Percentiles rank a stretch among this genome's conserved stretches.
Evolutionary conservation across 495 filamentous ascomycete species (phyloP).

Genomic region (Aspergillus leporis): DNA sequence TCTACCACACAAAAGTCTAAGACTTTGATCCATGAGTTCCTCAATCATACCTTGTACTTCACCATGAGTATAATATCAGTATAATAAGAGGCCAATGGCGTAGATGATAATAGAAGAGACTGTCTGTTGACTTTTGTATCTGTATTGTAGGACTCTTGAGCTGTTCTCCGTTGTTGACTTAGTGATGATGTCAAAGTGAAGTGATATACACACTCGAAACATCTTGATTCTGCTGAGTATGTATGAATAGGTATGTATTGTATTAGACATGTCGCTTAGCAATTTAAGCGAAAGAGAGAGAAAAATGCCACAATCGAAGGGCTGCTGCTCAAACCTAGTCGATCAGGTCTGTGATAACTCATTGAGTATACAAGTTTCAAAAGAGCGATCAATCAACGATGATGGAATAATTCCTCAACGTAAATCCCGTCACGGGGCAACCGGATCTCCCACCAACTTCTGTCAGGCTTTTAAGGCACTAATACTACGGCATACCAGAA

Average conservation of each 20-base stretch:
- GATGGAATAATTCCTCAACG: background rate
- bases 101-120: too few relatives aligned
- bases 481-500: conserved; percentile 5
- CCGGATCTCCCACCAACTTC: conserved; percentile 1
- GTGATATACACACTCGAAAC: background rate
- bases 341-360: too few relatives aligned
- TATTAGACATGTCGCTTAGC: background rate
- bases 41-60: too few relatives aligned
- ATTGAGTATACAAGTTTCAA: conserved; percentile 1
- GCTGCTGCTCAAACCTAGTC: too few relatives aligned
- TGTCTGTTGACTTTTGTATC: too few relatives aligned
- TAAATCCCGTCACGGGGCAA: conserved; percentile 20
- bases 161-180: background rate
- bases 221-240: background rate
- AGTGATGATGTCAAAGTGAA: conserved; percentile 1
- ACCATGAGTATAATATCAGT: too few relatives aligned
- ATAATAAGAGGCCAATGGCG: too few relatives aligned
- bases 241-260: background rate
- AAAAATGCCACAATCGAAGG: background rate
- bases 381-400: background rate
- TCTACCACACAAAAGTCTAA: too few relatives aligned
- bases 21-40: too few relatives aligned
- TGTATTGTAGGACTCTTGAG: too few relatives aligned
- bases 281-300: background rate
- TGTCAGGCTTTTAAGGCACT: conserved; percentile 12